phyloP scores from a whole-genome alignment of 1,284 basidiomycete species.

The Ustilago xerochloae region DNA sequence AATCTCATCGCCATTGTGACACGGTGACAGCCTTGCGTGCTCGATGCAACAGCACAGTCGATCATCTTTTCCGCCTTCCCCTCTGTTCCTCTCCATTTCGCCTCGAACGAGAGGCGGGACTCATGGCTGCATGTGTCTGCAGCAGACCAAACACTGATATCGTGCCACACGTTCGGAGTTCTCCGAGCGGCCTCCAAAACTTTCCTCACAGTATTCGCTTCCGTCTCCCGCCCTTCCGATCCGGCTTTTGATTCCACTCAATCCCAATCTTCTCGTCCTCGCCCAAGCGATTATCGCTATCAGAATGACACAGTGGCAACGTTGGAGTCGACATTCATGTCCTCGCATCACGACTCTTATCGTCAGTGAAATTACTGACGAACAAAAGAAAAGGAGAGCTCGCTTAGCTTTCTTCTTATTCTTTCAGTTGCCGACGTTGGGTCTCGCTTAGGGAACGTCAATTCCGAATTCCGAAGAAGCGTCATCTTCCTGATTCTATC shows the following conservation, averaged over 20 bases:
- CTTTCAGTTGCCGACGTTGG: neutral
- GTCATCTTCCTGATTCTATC: too few relatives aligned
- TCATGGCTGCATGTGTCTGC: neutral
- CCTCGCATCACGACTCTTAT: too few relatives aligned
- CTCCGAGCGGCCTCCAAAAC: too few relatives aligned
- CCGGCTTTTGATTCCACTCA: too few relatives aligned
- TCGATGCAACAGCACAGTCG: neutral
- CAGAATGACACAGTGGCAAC: too few relatives aligned
- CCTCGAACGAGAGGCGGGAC: neutral
- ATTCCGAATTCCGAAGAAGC: constrained; percentile 5
- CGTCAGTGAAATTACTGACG: too few relatives aligned
- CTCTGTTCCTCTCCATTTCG: neutral
- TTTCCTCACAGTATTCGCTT: too few relatives aligned
- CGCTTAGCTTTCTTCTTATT: neutral
- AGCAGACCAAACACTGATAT: neutral
- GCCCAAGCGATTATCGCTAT: too few relatives aligned
- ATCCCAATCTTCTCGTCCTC: neutral
- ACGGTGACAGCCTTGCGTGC: too few relatives aligned
- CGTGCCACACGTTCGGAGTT: neutral
- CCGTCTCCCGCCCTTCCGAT: too few relatives aligned
- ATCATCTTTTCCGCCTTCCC: neutral
- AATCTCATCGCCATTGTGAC: neutral
- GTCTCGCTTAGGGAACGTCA: neutral
- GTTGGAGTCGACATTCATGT: too few relatives aligned
- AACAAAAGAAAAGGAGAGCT: neutral